Conservation (phyloP, 768 basidiomycete genomes). For the Tylopilus vinaceipallidus region DNA sequence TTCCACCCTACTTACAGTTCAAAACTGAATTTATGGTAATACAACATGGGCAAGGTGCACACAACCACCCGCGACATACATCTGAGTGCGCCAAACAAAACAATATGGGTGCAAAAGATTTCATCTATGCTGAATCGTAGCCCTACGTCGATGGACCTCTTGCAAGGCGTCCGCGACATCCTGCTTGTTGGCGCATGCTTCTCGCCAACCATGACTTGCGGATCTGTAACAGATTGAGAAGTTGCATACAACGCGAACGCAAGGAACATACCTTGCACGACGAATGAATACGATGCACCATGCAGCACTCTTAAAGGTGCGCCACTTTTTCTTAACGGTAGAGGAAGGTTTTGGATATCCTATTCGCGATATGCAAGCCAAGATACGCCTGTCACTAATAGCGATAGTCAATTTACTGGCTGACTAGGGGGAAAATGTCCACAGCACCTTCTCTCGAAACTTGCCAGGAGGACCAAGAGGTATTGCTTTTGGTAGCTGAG, state of each 20-base stretch:
- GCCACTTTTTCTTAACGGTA: conserved; percentile 38
- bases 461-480: conserved; percentile 67
- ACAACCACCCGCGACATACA: conserved; percentile 10
- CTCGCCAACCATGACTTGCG: conserved; percentile 62
- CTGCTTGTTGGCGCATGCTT: conserved; percentile 57
- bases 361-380: conserved; percentile 72
- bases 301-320: conserved; percentile 56
- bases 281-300: conserved; percentile 62
- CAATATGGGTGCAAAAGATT: background rate
- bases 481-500: conserved; percentile 88
- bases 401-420: conserved; percentile 1
- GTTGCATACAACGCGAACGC: background rate
- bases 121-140: conserved; percentile 17
- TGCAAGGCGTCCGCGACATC: conserved; percentile 65
- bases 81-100: background rate
- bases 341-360: conserved; percentile 57
- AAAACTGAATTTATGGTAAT: conserved; percentile 16
- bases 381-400: conserved; percentile 63
- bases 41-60: conserved; percentile 18
- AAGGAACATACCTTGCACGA: conserved; percentile 54
- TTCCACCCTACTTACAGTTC: too few species aligned
- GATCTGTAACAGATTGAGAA: conserved; percentile 40
- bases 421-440: background rate
- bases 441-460: conserved; percentile 65
- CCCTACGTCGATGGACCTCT: conserved; percentile 61